Percentiles rank a stretch among this genome's conserved stretches.
Conservation (phyloP, 352 stramenopile species). For the Phytopythium kandeliae region DNA sequence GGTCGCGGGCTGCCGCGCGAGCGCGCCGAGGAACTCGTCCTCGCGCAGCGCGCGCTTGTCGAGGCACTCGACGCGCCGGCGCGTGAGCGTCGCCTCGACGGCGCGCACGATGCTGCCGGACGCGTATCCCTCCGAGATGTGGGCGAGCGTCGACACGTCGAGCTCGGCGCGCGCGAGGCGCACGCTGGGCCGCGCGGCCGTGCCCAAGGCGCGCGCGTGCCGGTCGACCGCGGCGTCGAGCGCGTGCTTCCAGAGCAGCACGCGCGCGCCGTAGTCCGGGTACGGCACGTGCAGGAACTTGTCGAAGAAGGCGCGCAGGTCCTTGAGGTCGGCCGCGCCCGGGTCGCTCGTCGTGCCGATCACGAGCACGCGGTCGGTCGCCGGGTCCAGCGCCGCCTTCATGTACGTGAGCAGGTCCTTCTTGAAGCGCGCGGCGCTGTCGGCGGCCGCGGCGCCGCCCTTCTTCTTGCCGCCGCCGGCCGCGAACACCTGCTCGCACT, state of each 20-base stretch:
- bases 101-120: constrained; percentile 76
- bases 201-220: constrained; percentile 23
- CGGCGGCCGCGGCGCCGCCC: constrained; percentile 23
- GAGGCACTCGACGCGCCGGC: constrained; percentile 67
- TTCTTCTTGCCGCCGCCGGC: constrained; percentile 76
- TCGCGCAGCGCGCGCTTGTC: constrained; percentile 75
- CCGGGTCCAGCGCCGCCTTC: constrained; percentile 81
- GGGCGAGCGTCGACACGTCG: constrained; percentile 85
- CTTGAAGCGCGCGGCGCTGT: constrained; percentile 86
- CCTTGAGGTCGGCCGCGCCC: constrained; percentile 76
- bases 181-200: constrained; percentile 11
- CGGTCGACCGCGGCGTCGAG: constrained; percentile 47
- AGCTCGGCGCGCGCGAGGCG: constrained; percentile 30
- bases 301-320: constrained; percentile 89
- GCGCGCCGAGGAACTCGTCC: constrained; percentile 80
- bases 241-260: constrained; percentile 86
- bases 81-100: constrained; percentile 77
- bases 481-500: constrained; percentile 89
- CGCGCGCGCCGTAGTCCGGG: constrained; percentile 87
- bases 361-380: constrained; percentile 90
- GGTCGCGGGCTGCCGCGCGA: constrained; percentile 59
- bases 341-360: constrained; percentile 88
- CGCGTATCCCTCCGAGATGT: constrained; percentile 91
- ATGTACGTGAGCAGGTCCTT: constrained; percentile 93
- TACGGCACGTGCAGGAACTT: constrained; percentile 92